Evolutionary conservation across 345 rosid species (phyloP).

Genomic region (Salix purpurea): DNA sequence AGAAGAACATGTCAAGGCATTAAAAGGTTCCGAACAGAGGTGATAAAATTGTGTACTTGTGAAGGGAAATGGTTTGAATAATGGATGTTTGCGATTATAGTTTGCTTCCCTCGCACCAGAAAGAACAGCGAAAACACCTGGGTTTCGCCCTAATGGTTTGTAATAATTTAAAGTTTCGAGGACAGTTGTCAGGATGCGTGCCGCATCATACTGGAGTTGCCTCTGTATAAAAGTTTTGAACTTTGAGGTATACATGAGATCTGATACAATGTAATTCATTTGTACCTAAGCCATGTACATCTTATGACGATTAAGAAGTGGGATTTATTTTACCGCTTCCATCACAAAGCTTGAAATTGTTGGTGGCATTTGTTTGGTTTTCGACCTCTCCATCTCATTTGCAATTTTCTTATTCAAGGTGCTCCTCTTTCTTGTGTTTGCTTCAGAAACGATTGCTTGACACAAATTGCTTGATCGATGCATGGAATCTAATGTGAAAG

Average conservation of each 20-base stretch:
- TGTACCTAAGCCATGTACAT: not conserved
- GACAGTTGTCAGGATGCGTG: not conserved
- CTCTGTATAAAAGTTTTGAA: not conserved
- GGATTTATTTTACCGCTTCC: no score
- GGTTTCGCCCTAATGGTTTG: not conserved
- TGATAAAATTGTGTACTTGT: not conserved
- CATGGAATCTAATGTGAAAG: not conserved
- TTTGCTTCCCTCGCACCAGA: constrained; percentile 3
- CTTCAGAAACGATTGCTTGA: not conserved
- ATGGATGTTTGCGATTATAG: not conserved
- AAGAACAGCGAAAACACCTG: not conserved
- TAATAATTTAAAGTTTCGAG: not conserved
- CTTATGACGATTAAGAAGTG: not conserved
- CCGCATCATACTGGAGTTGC: not conserved
- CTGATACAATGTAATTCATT: not conserved
- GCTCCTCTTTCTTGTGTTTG: not conserved
- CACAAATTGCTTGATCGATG: not conserved
- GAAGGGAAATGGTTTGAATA: not conserved
- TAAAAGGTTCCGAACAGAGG: not conserved
- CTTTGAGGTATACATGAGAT: not conserved
- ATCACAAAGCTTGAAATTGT: no score
- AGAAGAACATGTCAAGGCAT: not conserved
- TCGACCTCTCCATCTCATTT: not conserved
- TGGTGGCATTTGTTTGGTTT: not conserved
- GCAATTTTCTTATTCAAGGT: not conserved